Evolutionary conservation across 1,139 yeast genomes (phyloP).

Genomic region (Taiozyma sp.): DNA sequence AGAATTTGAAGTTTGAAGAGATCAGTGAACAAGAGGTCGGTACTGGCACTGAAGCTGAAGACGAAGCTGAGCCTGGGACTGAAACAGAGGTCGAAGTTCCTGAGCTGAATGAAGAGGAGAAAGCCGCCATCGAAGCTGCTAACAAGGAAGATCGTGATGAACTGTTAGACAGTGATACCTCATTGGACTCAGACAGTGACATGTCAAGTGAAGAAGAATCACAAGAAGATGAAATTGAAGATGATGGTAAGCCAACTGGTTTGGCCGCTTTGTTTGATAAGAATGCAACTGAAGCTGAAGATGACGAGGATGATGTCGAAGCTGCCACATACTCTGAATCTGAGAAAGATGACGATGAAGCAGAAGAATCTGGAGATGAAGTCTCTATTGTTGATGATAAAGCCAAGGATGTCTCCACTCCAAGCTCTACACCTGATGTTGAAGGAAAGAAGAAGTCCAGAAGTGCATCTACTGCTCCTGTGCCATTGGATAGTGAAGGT

Average conservation of each 20-base stretch:
- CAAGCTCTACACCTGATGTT: conserved; percentile 27
- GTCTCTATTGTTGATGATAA: conserved; percentile 17
- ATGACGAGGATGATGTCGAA: conserved; percentile 22
- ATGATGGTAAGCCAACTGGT: conserved; percentile 15
- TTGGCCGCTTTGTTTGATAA: conserved; percentile 24
- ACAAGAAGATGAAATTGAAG: conserved; percentile 3
- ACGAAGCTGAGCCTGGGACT: conserved; percentile 17
- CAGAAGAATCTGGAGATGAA: conserved; percentile 9
- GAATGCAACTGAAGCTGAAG: conserved; percentile 9
- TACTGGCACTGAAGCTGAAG: conserved; percentile 22
- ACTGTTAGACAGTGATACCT: conserved; percentile 22
- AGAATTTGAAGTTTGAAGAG: conserved; percentile 27
- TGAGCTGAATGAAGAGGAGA: conserved; percentile 22
- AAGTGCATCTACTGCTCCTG: conserved; percentile 22
- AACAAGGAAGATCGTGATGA: conserved; percentile 19
- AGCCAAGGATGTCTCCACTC: conserved; percentile 13
- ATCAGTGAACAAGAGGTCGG: conserved; percentile 20
- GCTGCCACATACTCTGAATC: conserved; percentile 12
- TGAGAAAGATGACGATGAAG: conserved; percentile 17
- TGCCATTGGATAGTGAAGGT: conserved; percentile 26
- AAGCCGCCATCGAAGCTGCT: conserved; percentile 18
- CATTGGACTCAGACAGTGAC: conserved; percentile 18
- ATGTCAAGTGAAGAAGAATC: conserved; percentile 11
- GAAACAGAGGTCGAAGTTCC: conserved; percentile 17
- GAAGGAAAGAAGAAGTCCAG: conserved; percentile 17